phyloP scores from a whole-genome alignment of 352 stramenopile genomes.

The Globisporangium lucens region DNA sequence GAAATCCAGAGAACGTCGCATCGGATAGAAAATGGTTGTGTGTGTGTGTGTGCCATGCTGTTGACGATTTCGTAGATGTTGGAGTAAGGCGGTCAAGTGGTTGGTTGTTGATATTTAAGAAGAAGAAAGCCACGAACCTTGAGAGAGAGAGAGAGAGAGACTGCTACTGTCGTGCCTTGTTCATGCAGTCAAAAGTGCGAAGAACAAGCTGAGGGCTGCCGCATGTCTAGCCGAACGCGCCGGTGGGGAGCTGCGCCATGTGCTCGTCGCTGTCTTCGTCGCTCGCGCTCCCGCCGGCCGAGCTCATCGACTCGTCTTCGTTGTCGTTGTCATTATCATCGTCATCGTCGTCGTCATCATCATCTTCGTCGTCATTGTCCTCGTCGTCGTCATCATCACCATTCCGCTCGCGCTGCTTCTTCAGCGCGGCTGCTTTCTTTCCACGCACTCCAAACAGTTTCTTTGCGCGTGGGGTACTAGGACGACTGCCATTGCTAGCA shows the following conservation, averaged over 20 bases:
- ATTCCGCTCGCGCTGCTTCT: conserved; percentile 11
- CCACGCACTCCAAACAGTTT: conserved; percentile 15
- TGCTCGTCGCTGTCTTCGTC: conserved; percentile 59
- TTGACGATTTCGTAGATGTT: not conserved
- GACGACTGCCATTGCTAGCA: not conserved
- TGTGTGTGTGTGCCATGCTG: not conserved
- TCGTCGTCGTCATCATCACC: conserved; percentile 22
- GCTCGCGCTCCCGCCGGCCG: conserved; percentile 33
- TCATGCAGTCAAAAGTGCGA: not conserved
- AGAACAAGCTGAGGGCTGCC: not conserved
- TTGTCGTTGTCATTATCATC: conserved; percentile 21
- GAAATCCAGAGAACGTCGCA: too few species aligned
- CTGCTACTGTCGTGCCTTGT: not conserved
- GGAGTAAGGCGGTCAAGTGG: not conserved
- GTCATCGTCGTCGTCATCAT: conserved; percentile 25
- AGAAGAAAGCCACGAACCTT: not conserved
- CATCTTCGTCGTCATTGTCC: conserved; percentile 23
- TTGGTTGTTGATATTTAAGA: conserved; percentile 11
- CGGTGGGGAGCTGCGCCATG: conserved; percentile 57
- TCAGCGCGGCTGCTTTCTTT: conserved; percentile 17
- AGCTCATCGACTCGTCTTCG: conserved; percentile 30
- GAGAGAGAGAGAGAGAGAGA: not conserved
- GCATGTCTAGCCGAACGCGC: conserved; percentile 42
- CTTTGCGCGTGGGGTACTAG: conserved; percentile 1
- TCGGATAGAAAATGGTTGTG: not conserved